These are phyloP conservation scores for Crotalaria pallida DNA, from an alignment of 306 rosid genomes.

Conservation along the genomic window DNA sequence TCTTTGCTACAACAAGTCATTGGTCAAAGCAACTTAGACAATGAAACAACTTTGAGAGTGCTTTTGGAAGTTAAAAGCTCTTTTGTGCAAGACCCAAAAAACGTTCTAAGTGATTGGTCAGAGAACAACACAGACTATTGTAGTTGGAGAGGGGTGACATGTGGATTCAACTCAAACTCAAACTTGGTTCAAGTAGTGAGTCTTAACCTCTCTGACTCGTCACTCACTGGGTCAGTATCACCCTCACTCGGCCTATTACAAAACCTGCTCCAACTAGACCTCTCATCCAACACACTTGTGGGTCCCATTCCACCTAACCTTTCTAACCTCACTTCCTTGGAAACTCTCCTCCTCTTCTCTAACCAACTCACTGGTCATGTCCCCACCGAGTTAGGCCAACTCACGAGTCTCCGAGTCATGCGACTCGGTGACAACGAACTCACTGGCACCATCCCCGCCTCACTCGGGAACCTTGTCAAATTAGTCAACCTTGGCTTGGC, in stretches of 20 bases:
- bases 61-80: conserved; percentile 73
- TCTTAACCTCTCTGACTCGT: conserved; percentile 79
- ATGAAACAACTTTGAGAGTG: conserved; percentile 35
- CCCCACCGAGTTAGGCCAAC: conserved; percentile 58
- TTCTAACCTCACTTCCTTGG: conserved; percentile 57
- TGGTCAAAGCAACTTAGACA: conserved; percentile 29
- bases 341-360: conserved; percentile 65
- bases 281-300: conserved; percentile 63
- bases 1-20: conserved; percentile 21
- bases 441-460: conserved; percentile 66
- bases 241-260: conserved; percentile 52
- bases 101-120: conserved; percentile 67
- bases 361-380: conserved; percentile 67
- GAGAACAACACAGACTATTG: conserved; percentile 52
- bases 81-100: conserved; percentile 52
- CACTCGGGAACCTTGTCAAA: conserved; percentile 53
- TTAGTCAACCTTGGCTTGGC: conserved; percentile 66
- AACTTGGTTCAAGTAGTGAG: conserved; percentile 45
- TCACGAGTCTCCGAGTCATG: conserved; percentile 66
- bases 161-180: conserved; percentile 29
- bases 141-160: conserved; percentile 68
- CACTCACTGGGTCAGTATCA: conserved; percentile 74
- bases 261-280: conserved; percentile 70
- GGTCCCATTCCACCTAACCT: conserved; percentile 83
- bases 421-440: conserved; percentile 75